Evolutionary conservation across 768 basidiomycete species (phyloP), one percentile per base, ranked within the genome.

Genomic region (Sistotremastrum suecicum): DNA sequence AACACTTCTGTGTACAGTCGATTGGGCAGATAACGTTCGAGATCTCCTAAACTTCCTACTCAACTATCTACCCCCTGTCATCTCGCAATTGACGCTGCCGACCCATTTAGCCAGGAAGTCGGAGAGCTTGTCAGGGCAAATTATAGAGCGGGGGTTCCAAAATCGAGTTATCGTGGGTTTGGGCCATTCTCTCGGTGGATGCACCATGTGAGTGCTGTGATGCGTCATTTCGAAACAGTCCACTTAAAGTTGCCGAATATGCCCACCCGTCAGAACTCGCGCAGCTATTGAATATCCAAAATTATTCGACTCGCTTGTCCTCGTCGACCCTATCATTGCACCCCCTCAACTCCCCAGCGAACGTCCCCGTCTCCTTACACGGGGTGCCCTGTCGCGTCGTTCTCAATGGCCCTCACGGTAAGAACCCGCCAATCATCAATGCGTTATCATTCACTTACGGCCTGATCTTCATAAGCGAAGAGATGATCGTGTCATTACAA

Each of bases 181-280:
- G 3, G 90, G 88, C 0, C 91, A 95, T 57, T 91, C 88, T 0
- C 78, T 86, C 44, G 86, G 91, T 12, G 90, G 84, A 2, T 80
- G 78, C 55, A 76, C 78, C 2, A 70, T 76, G 79, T 87, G 56
- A 55, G 84, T 68, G 41, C 8, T n/a, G 32, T 10, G 6, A 38
- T 37, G 42, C 34, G 20, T 31, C 30, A 11, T 43, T 34, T 45
- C 29, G 7, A 28, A 20, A 20, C 20, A 20, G 20, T 20, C 20
- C 20, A 20, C 20, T 20, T 20, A 20, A 20, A 20, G 20, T 20
- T 20, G 32, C 43, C 6, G 10, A 32, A 20, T 28, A 48, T 7
- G 7, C 9, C 32, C 31, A 6, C 31, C n/a, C n/a, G 9, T 7
- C 51, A 86, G 82, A 10, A 58, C 74, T n/a, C 71, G 78, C 36